Percentiles rank a stretch among this genome's conserved stretches.
These are phyloP conservation scores for Arthrobotrys entomopaga DNA, from an alignment of 2,329 filamentous ascomycete genomes.

Conservation along the genomic window DNA sequence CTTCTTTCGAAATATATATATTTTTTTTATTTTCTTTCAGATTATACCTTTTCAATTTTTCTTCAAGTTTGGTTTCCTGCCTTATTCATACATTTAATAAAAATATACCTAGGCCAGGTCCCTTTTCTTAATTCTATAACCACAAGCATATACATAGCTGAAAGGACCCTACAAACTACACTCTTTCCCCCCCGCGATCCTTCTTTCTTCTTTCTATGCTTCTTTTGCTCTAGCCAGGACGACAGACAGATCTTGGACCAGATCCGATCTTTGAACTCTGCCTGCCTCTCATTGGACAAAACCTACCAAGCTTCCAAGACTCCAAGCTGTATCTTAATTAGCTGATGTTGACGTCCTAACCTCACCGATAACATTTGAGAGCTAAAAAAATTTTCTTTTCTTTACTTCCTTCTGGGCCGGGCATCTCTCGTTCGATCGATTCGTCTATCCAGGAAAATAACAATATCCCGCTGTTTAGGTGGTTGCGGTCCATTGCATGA, in stretches of 20 bases:
- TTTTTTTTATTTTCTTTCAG: slow-evolving; percentile 23
- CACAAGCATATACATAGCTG: slow-evolving; percentile 37
- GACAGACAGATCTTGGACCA: slow-evolving; percentile 1
- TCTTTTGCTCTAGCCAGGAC: slow-evolving; percentile 18
- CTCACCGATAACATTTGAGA: too few relatives aligned
- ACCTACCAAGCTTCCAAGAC: neutral
- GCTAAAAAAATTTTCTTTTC: neutral
- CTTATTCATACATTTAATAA: slow-evolving; percentile 20
- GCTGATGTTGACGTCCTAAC: too few relatives aligned
- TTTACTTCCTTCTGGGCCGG: neutral
- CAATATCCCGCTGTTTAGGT: slow-evolving; percentile 24
- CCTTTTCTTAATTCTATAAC: slow-evolving; percentile 34
- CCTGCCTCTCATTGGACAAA: slow-evolving; percentile 30
- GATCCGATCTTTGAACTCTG: slow-evolving; percentile 20
- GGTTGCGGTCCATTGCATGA: slow-evolving; percentile 42
- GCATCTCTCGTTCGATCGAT: neutral
- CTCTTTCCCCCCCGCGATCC: slow-evolving; percentile 19
- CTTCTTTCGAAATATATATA: slow-evolving; percentile 13
- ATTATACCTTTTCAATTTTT: slow-evolving; percentile 7
- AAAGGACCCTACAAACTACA: slow-evolving; percentile 21
- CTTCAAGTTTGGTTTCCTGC: slow-evolving; percentile 17
- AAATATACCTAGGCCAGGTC: neutral
- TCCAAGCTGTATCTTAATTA: neutral
- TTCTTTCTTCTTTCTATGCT: slow-evolving; percentile 17
- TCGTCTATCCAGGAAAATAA: neutral